Conservation (phyloP, 2,329 filamentous ascomycete species). For the Hymenotorrendiella dingleyae region DNA sequence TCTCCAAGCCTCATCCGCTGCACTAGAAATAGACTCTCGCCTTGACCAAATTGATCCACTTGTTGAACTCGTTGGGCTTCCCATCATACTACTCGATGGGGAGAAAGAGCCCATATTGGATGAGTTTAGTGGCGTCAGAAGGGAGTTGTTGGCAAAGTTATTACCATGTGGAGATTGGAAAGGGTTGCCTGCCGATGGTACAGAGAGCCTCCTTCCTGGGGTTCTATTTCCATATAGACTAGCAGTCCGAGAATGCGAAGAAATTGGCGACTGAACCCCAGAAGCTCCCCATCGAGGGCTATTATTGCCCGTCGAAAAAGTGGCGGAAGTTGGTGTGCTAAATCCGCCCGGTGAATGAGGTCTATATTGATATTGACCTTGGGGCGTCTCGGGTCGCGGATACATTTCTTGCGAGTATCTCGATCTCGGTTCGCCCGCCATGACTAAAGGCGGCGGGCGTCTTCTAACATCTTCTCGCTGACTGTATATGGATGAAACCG, state of each 20-base stretch:
- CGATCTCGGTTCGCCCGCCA: constrained; percentile 66
- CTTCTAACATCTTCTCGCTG: constrained; percentile 58
- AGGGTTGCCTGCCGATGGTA: constrained; percentile 69
- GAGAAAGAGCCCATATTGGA: constrained; percentile 50
- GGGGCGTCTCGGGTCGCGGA: constrained; percentile 42
- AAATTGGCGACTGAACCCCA: constrained; percentile 64
- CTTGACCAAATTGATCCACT: constrained; percentile 51
- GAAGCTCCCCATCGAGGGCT: constrained; percentile 68
- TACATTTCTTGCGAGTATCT: constrained; percentile 65
- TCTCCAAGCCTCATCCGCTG: constrained; percentile 70
- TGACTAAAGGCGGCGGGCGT: constrained; percentile 75
- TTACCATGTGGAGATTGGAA: constrained; percentile 61
- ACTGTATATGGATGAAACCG: constrained; percentile 51
- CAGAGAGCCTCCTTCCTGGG: constrained; percentile 71
- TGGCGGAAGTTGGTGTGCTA: constrained; percentile 77
- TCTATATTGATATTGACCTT: constrained; percentile 60
- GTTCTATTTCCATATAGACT: constrained; percentile 66
- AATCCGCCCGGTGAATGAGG: constrained; percentile 66
- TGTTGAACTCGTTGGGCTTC: constrained; percentile 60
- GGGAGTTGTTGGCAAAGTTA: constrained; percentile 47
- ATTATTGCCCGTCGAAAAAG: constrained; percentile 69
- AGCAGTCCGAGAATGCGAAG: constrained; percentile 61
- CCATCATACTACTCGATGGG: constrained; percentile 53
- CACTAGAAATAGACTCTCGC: constrained; percentile 57
- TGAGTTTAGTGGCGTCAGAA: constrained; percentile 48